A percentile compares a stretch with the other conserved stretches of the same genome.
Conservation (phyloP, 2,329 filamentous ascomycete species). For the Stagonosporopsis chrysanthemi region DNA sequence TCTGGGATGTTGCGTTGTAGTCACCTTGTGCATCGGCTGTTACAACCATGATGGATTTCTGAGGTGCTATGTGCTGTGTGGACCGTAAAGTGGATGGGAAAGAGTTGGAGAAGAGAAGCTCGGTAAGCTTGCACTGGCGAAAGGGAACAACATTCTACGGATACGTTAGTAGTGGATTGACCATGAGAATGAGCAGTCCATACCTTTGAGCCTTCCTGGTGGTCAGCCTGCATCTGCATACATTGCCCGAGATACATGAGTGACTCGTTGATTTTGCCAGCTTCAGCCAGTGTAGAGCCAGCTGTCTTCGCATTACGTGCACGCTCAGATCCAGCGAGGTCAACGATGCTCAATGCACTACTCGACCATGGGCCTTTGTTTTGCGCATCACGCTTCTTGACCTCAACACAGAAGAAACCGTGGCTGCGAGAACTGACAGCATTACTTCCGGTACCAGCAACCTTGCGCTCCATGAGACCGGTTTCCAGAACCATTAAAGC, state of each 20-base stretch:
- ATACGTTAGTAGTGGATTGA: slow-evolving; percentile 23
- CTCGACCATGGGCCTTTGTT: slow-evolving; percentile 72
- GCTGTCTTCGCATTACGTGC: slow-evolving; percentile 93
- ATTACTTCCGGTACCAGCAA: slow-evolving; percentile 91
- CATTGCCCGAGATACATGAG: slow-evolving; percentile 98
- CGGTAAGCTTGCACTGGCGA: slow-evolving; percentile 64
- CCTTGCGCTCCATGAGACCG: slow-evolving; percentile 83
- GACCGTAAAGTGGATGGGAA: slow-evolving; percentile 57
- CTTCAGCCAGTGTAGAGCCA: slow-evolving; percentile 89
- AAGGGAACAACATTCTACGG: slow-evolving; percentile 71
- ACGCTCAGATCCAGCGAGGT: slow-evolving; percentile 92
- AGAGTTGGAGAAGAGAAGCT: slow-evolving; percentile 61
- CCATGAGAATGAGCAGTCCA: not conserved
- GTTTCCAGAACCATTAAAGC: slow-evolving; percentile 90
- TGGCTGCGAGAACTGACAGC: slow-evolving; percentile 91
- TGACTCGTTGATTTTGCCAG: slow-evolving; percentile 97
- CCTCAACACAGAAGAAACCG: slow-evolving; percentile 94
- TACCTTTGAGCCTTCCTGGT: slow-evolving; percentile 77
- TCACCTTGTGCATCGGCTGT: slow-evolving; percentile 92
- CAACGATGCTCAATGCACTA: slow-evolving; percentile 85
- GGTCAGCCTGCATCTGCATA: slow-evolving; percentile 90
- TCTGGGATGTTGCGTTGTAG: slow-evolving; percentile 96
- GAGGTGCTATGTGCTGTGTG: slow-evolving; percentile 62
- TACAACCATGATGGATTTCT: slow-evolving; percentile 94
- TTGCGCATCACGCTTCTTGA: slow-evolving; percentile 77